Evolutionary conservation across 129 eudicot species (phyloP), one percentile per base, ranked within the genome.

Genomic region (Helichrysum umbraculigerum): DNA sequence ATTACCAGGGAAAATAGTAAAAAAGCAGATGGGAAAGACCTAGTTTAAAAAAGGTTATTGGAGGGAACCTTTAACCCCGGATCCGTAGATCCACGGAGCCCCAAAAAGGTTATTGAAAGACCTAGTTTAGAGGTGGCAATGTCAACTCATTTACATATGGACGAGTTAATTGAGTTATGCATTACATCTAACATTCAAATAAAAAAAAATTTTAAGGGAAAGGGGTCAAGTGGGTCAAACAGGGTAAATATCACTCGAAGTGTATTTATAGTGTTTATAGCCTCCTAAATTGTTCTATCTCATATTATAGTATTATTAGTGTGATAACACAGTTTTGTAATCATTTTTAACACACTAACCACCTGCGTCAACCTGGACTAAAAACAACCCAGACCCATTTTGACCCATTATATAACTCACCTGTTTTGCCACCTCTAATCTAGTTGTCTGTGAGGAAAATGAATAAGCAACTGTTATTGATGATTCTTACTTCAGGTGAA

Each of bases 401-500:
- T 66, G 28, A 66, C 50, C 70, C 22, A 2, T n/a, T 35, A 66
- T 35, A 33, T n/a, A 50, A 66, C 29, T 25, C 15, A 3, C 70
- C 50, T 32, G 25, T 17, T 66, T 66, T 37, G 50, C 51, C 71
- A 37, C 16, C 71, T 29, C 14, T 44, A 17, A 29, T 28, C 34
- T 74, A 74, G 72, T 32, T 30, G 66, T 3, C 1, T 11, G 21
- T 5, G 76, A n/a, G 28, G 60, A 63, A 52, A 33, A 78, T 16
- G 15, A 34, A 41, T 72, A 21, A 34, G 30, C 11, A 33, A 70
- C 35, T 25, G 56, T 50, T 35, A 14, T 52, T 5, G 21, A 54
- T 52, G 51, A 66, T 66, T 80, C 91, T 87, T 80, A 92, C 96
- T 12, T 89, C 88, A 21, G 80, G 70, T 59, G 88, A 32, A 54